Evolutionary conservation across 495 filamentous ascomycete species (phyloP).

Genomic region (Xylaria flabelliformis): DNA sequence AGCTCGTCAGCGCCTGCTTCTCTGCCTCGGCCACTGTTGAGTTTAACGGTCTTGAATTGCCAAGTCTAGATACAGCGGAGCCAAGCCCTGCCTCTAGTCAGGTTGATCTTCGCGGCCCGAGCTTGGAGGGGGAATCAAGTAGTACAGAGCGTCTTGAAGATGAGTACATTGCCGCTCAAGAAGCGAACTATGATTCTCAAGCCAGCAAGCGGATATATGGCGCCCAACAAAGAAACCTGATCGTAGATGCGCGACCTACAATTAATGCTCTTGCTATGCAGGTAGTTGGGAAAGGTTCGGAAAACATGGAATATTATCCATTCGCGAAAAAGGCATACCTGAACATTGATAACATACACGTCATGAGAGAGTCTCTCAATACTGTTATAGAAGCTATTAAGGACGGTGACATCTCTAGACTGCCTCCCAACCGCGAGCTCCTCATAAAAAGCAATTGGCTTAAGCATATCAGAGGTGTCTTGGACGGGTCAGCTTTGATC

Average conservation of each 20-base stretch:
- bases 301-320: constrained; percentile 98
- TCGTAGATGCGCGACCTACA: constrained; percentile 94
- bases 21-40: constrained; percentile 66
- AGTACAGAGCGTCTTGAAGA: constrained; percentile 75
- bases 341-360: constrained; percentile 99
- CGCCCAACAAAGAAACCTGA: constrained; percentile 91
- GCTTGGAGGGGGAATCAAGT: constrained; percentile 28
- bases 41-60: constrained; percentile 42
- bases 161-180: constrained; percentile 63
- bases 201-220: constrained; percentile 74
- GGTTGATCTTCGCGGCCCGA: constrained; percentile 53
- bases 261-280: constrained; percentile 98
- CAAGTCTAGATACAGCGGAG: constrained; percentile 41
- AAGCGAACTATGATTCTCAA: constrained; percentile 53
- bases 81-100: constrained; percentile 66
- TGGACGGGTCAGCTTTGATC: constrained; percentile 85
- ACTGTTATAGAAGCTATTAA: constrained; percentile 91
- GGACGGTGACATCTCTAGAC: constrained; percentile 84
- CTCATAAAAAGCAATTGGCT: constrained; percentile 88
- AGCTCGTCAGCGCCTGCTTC: constrained; percentile 90
- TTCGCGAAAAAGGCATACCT: constrained; percentile 91
- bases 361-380: constrained; percentile 91
- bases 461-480: constrained; percentile 83
- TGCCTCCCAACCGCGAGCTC: constrained; percentile 83
- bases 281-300: constrained; percentile 88